Percentiles rank a stretch among this genome's conserved stretches.
Evolutionary conservation across 495 filamentous ascomycete species (phyloP).

Genomic region (Neohortaea acidophila): DNA sequence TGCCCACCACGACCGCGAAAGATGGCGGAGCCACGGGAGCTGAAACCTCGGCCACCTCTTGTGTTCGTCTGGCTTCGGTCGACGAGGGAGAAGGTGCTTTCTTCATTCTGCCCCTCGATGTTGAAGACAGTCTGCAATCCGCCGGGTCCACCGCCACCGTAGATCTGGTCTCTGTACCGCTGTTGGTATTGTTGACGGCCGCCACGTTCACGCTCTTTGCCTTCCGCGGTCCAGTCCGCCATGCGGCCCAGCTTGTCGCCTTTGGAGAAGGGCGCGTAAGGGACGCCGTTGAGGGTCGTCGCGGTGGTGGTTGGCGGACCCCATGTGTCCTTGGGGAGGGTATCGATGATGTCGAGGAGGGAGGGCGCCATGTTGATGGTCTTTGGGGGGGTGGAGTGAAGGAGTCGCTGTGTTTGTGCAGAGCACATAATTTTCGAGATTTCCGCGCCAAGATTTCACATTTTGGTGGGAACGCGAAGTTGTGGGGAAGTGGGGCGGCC

Average conservation of each 20-base stretch:
- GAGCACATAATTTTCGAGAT: too few relatives aligned
- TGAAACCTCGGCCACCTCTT: constrained; percentile 45
- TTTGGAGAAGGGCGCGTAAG: constrained; percentile 95
- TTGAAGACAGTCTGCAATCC: constrained; percentile 76
- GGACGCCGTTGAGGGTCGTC: constrained; percentile 81
- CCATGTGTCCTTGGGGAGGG: constrained; percentile 62
- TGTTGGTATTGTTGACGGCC: constrained; percentile 78
- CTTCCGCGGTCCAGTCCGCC: constrained; percentile 95
- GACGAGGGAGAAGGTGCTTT: constrained; percentile 93
- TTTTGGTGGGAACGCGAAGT: too few relatives aligned
- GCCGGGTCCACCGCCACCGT: constrained; percentile 45
- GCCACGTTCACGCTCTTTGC: constrained; percentile 60
- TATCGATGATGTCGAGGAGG: constrained; percentile 33
- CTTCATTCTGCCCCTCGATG: constrained; percentile 81
- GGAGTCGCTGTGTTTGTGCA: too few relatives aligned
- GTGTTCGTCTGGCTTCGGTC: constrained; percentile 46
- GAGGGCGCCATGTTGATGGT: constrained; percentile 11
- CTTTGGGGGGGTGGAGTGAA: not conserved
- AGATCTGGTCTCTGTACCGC: constrained; percentile 91
- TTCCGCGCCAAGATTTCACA: constrained; percentile 1
- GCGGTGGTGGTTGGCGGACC: constrained; percentile 67
- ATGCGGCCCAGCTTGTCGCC: constrained; percentile 96
- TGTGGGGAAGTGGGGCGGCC: too few relatives aligned
- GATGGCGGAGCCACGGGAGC: constrained; percentile 66
- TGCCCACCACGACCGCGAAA: constrained; percentile 76